Base-by-base conservation (phyloP, 768 basidiomycete species). In the Lanmaoa rubissima region DNA sequence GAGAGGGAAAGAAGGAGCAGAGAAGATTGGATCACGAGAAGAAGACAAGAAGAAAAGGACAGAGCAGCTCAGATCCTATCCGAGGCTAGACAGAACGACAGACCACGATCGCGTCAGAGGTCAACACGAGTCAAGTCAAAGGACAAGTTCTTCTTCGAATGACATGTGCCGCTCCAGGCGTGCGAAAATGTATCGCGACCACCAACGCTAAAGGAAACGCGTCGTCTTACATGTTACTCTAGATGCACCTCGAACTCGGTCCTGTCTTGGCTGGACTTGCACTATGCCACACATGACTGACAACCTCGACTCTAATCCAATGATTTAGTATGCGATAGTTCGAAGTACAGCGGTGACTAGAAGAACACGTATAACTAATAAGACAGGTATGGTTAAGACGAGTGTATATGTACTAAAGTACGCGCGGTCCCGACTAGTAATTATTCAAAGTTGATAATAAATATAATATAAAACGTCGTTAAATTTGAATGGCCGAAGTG, bases 1-100 rank as follows among this genome's bases (percentile, higher is more conserved):
- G 77, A 79, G 64, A 76, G 75, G 61, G 84, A 86, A 71, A 76
- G 81, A 62, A 66, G 72, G 64, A 64, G 65, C 52, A 78, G 75
- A 64, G 73, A 72, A 60, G 76, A 76, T 48, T 70, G 72, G 57
- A 69, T 75, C 47, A 61, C 68, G 61, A 60, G 72, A 57, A 76
- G 62, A 58, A 73, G 74, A 62, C 61, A 77, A 61, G 77, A 75
- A 64, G 81, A 85, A 68, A 72, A 65, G 55, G 69, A 65, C 57
- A 62, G 51, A 51, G 66, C 68, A 36, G 74, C 77, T 62, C 74
- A 77, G 51, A 67, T 74, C 55, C 59, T 73, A 46, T 53, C 62
- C 42, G 65, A 63, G 45, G 40, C 62, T 42, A 41, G 54, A 48
- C 61, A 60, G 45, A n/a, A 60, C 45, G 55, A 55, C 57, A 48